Evolutionary conservation across 1,284 basidiomycete genomes (phyloP).

Genomic region (Leccinum solheimii): DNA sequence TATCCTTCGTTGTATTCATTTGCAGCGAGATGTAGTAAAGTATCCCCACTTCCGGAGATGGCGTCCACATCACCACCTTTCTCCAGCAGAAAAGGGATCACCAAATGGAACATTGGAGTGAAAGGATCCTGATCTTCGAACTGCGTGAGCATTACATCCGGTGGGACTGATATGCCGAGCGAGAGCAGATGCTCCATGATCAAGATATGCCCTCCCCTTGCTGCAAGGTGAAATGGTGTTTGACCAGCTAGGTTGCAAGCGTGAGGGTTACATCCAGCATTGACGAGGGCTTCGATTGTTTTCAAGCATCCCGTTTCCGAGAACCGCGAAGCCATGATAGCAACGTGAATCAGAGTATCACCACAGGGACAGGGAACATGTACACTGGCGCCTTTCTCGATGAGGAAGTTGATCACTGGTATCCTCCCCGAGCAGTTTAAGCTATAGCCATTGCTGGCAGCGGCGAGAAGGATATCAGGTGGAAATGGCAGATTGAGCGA

Average conservation of each 20-base stretch:
- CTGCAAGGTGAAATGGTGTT: slow-evolving; percentile 1
- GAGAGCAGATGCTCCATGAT: slow-evolving; percentile 13
- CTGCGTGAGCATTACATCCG: not conserved
- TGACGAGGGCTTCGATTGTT: not conserved
- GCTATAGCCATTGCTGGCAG: too few species aligned
- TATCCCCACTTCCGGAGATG: too few species aligned
- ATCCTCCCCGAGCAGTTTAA: too few species aligned
- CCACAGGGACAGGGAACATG: not conserved
- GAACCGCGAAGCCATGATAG: not conserved
- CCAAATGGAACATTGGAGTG: too few species aligned
- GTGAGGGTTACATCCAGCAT: slow-evolving; percentile 4
- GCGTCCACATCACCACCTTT: too few species aligned
- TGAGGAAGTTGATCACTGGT: not conserved
- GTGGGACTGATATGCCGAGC: not conserved
- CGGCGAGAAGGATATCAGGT: not conserved
- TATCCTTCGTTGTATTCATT: too few species aligned
- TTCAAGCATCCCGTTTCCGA: not conserved
- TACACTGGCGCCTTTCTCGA: not conserved
- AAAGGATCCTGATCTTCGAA: not conserved
- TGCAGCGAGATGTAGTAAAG: too few species aligned
- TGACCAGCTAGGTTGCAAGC: not conserved
- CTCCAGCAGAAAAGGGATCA: too few species aligned
- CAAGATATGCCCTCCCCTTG: not conserved
- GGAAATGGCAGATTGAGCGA: not conserved
- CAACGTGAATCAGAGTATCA: not conserved